Conservation (phyloP, 129 eudicot genomes). For the Lactuca sativa region DNA sequence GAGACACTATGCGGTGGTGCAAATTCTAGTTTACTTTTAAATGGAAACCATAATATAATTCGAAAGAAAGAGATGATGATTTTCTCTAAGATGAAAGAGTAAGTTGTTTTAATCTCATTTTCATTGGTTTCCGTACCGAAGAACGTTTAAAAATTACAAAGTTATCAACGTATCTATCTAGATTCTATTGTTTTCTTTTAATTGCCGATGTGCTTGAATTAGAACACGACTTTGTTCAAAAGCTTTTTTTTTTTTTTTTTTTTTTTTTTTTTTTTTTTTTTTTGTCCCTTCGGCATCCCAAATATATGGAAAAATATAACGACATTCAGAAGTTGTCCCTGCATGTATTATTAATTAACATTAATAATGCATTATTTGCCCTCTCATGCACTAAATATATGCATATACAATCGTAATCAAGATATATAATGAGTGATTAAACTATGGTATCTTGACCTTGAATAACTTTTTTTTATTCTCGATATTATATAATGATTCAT, state of each 20-base stretch:
- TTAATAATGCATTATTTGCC: conserved; percentile 9
- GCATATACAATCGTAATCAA: neutral
- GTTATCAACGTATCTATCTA: neutral
- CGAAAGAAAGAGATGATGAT: no score
- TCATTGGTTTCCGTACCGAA: no score
- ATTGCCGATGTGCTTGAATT: neutral
- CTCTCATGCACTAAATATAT: conserved; percentile 10
- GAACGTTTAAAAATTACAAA: neutral
- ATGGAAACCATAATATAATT: no score
- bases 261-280: neutral
- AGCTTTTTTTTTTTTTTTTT: neutral
- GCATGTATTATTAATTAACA: conserved; percentile 17
- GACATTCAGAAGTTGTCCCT: conserved; percentile 8
- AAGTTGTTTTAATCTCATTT: no score
- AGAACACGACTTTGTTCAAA: conserved; percentile 5
- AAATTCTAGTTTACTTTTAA: no score
- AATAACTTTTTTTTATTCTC: conserved; percentile 3
- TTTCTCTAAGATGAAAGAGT: no score
- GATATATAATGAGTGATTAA: neutral
- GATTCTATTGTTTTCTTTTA: neutral
- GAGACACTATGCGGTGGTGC: no score
- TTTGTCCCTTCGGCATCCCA: conserved; percentile 33
- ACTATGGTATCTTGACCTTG: conserved; percentile 12
- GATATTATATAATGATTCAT: neutral
- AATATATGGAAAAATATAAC: conserved; percentile 16